These are phyloP conservation scores for Passalora sequoiae DNA, from an alignment of 2,329 filamentous ascomycete species.

Conservation along the genomic window DNA sequence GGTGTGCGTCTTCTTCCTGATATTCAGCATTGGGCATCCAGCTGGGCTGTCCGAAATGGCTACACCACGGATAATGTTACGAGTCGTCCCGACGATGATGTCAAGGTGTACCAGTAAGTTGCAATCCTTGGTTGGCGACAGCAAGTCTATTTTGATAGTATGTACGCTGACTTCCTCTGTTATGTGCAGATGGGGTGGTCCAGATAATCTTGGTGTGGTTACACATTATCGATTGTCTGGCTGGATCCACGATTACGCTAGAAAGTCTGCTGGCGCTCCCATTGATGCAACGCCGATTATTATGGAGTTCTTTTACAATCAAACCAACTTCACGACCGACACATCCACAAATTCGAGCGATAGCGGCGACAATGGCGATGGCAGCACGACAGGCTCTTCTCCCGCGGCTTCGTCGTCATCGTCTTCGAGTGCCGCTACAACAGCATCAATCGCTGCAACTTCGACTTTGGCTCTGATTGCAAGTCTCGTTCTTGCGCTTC, in stretches of 20 bases:
- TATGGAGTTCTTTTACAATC: slow-evolving; percentile 31
- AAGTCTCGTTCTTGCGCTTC: too few relatives aligned
- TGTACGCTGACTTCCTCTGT: too few relatives aligned
- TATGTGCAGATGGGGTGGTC: slow-evolving; percentile 22
- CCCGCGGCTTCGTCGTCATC: too few relatives aligned
- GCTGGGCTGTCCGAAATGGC: slow-evolving; percentile 35
- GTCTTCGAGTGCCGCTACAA: too few relatives aligned
- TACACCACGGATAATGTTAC: slow-evolving; percentile 30
- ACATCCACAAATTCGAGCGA: too few relatives aligned
- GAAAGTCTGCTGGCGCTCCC: slow-evolving; percentile 13
- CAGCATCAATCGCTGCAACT: too few relatives aligned
- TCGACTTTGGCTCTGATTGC: too few relatives aligned
- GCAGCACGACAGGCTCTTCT: too few relatives aligned
- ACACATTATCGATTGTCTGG: slow-evolving; percentile 36
- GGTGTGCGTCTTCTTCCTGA: slow-evolving; percentile 13
- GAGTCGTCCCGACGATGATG: slow-evolving; percentile 16
- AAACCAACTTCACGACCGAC: slow-evolving; percentile 15
- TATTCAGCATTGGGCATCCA: slow-evolving; percentile 30
- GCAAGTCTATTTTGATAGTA: too few relatives aligned
- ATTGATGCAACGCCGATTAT: slow-evolving; percentile 27
- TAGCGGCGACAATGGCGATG: too few relatives aligned
- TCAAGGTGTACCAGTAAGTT: slow-evolving; percentile 7
- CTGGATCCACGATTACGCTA: slow-evolving; percentile 33
- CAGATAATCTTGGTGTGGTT: slow-evolving; percentile 32
- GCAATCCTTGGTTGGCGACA: too few relatives aligned